Conservation (phyloP, 2,329 filamentous ascomycete species). For the Nannizziopsis barbatae region DNA sequence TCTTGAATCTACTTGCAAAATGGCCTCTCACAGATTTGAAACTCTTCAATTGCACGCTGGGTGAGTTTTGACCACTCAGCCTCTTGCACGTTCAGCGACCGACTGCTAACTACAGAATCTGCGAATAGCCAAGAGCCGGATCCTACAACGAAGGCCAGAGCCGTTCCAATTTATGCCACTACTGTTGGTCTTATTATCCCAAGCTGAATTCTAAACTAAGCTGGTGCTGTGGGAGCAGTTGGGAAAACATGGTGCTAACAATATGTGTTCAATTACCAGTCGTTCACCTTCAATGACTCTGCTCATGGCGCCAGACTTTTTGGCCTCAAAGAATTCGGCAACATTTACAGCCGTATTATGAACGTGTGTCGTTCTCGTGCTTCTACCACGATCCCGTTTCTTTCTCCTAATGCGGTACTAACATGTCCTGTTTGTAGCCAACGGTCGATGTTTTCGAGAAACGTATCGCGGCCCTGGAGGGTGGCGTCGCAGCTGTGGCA, state of each 20-base stretch:
- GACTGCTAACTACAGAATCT: background rate
- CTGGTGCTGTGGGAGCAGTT: background rate
- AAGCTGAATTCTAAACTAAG: background rate
- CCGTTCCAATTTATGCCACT: slow-evolving; percentile 91
- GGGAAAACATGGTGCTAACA: background rate
- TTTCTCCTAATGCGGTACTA: background rate
- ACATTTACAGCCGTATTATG: slow-evolving; percentile 95
- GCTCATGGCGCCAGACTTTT: slow-evolving; percentile 92
- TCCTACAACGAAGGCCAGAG: slow-evolving; percentile 69
- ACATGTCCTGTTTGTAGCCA: slow-evolving; percentile 43
- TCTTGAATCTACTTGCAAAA: background rate
- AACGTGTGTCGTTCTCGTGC: slow-evolving; percentile 49
- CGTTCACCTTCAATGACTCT: slow-evolving; percentile 88
- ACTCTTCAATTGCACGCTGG: slow-evolving; percentile 78
- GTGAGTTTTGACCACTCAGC: slow-evolving; percentile 36
- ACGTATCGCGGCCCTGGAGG: slow-evolving; percentile 88
- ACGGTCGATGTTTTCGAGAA: slow-evolving; percentile 96
- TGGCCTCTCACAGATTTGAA: slow-evolving; percentile 51
- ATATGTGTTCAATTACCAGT: slow-evolving; percentile 44
- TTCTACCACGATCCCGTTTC: background rate
- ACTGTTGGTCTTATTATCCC: slow-evolving; percentile 44
- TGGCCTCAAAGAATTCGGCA: slow-evolving; percentile 90
- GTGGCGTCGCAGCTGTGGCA: slow-evolving; percentile 75
- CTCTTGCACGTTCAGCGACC: slow-evolving; percentile 3
- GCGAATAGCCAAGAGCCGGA: slow-evolving; percentile 64